Evolutionary conservation across 805 yeast genomes (phyloP), one percentile per base, ranked within the genome.

Genomic region (Candida orba): DNA sequence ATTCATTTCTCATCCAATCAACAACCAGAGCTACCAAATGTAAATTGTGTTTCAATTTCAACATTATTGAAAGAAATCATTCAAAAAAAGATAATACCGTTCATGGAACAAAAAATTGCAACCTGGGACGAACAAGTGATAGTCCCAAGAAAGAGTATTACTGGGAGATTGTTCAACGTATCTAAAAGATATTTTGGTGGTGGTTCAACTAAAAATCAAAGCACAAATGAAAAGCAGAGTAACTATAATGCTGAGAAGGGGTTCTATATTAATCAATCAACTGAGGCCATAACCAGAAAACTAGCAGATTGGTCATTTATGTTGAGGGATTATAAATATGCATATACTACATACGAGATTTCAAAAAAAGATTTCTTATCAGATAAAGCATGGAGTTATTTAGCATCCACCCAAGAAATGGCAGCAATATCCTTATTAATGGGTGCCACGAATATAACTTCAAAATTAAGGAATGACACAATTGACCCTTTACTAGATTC

Each of bases 301-400:
- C 67, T 91, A 24, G 98, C 95, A 0, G 99, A 93, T 60, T 87
- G 95, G 87, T 79, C 89, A 7, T 79, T 91, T 55, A 86, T 93
- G 79, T 64, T 90, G n/a, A 76, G 89, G 32, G 96, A 93, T 65
- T 91, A 84, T 69, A 81, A 81, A 59, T 79, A 78, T 45, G 93
- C 97, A 3, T 82, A 84, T 56, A 69, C 84, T 1, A 84, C 88
- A 1, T 91, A 91, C 59, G 98, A 91, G 47, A 60, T 86, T 40
- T 71, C 88, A 33, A 81, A 82, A 47, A 82, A 84, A 54, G 96
- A 90, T 58, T 81, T 81, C 51, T 68, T 77, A 34, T 75, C 76
- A 46, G 93, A 84, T 54, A 84, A 81, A 63, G 87, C 93, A 1
- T 87, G 93, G 88, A 66, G 72, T 12, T 79, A 83, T 53, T 74